Conservation (phyloP, 345 rosid genomes). For the Salix caprea region DNA sequence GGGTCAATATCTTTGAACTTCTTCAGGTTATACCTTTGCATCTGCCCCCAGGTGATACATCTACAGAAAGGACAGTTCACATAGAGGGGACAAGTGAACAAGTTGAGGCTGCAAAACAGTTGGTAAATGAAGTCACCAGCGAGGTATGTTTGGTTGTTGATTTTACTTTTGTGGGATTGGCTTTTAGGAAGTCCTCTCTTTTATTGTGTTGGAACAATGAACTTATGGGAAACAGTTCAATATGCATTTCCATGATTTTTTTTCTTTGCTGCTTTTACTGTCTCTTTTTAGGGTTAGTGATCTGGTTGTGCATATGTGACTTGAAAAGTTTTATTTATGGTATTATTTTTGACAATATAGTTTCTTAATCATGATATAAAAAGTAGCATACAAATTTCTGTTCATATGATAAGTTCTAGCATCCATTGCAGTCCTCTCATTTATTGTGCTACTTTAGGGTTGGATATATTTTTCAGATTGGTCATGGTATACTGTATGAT, state of each 20-base stretch:
- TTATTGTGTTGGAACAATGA: background rate
- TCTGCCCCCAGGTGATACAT: constrained; percentile 87
- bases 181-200: background rate
- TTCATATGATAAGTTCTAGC: background rate
- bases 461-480: background rate
- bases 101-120: constrained; percentile 79
- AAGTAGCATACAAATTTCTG: background rate
- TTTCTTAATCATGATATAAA: background rate
- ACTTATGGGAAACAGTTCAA: background rate
- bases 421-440: background rate
- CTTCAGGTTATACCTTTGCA: constrained; percentile 92
- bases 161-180: constrained; percentile 24
- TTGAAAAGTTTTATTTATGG: background rate
- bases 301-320: background rate
- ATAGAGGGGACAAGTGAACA: constrained; percentile 92
- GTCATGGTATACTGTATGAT: background rate
- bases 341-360: background rate
- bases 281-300: background rate
- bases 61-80: constrained; percentile 72
- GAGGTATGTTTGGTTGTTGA: constrained; percentile 68
- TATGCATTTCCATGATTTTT: background rate
- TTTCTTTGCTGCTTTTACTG: background rate
- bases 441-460: background rate
- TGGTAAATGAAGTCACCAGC: constrained; percentile 88
- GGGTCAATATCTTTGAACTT: background rate